phyloP scores from a whole-genome alignment of 75 land plant genomes.

The Cunninghamia lanceolata region DNA sequence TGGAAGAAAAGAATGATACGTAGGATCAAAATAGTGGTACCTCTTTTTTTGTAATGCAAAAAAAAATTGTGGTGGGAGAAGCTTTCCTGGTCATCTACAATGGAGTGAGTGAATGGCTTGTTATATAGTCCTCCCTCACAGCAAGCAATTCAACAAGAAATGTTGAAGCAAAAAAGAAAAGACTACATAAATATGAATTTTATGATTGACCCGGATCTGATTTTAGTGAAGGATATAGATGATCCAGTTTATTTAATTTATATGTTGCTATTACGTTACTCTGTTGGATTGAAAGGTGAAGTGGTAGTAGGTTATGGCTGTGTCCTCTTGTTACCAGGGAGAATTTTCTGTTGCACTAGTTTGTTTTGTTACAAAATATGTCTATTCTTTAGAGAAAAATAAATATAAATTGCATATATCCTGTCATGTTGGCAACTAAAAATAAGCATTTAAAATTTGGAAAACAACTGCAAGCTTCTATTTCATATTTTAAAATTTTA shows the following conservation, averaged over 20 bases:
- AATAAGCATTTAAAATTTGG: background rate
- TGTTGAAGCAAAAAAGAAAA: background rate
- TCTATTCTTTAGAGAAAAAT: background rate
- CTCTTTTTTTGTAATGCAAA: background rate
- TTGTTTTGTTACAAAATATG: constrained; percentile 1
- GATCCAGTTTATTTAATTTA: background rate
- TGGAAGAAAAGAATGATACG: background rate
- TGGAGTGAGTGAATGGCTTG: background rate
- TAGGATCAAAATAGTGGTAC: background rate
- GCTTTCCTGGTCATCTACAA: background rate
- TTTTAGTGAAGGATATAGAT: background rate
- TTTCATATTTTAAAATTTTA: background rate
- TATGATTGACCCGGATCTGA: background rate
- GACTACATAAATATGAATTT: background rate
- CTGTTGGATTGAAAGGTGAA: background rate
- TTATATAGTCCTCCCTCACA: background rate
- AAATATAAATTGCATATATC: background rate
- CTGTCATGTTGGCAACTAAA: background rate
- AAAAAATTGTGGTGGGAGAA: background rate
- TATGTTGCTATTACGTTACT: background rate
- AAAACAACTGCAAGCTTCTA: background rate
- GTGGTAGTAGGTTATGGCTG: background rate
- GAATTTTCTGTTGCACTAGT: background rate
- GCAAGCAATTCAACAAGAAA: background rate
- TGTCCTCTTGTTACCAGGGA: background rate